These are phyloP conservation scores for Apium graveolens DNA, from an alignment of 129 eudicot species.

Conservation along the genomic window DNA sequence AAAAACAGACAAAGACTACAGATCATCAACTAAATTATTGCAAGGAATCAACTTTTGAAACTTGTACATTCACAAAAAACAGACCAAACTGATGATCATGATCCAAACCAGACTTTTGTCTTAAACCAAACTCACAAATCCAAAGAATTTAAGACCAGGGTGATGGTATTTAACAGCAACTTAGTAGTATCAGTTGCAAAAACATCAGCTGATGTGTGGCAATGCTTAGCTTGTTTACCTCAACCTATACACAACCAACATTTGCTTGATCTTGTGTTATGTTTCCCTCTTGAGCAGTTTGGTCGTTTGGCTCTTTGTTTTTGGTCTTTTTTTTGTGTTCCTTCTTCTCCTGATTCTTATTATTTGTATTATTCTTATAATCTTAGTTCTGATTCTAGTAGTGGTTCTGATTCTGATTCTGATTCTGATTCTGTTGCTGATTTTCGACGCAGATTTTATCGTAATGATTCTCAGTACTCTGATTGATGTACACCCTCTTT, in stretches of 20 bases:
- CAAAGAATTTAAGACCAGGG: not conserved
- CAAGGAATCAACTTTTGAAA: too few species aligned
- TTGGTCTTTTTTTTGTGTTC: conserved; percentile 1
- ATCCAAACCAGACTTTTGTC: too few species aligned
- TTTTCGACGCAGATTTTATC: not conserved
- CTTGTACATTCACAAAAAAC: too few species aligned
- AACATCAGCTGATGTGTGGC: not conserved
- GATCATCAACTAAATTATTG: too few species aligned
- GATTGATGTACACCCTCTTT: not conserved
- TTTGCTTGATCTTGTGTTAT: not conserved
- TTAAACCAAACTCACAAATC: not conserved
- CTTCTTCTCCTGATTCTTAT: not conserved
- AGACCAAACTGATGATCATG: too few species aligned
- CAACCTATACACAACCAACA: not conserved
- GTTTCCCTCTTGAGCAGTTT: not conserved
- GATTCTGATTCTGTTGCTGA: not conserved
- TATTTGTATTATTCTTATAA: not conserved
- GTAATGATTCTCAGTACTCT: not conserved
- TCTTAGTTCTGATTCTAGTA: not conserved
- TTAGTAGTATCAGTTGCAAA: not conserved
- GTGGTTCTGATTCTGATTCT: not conserved
- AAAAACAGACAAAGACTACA: too few species aligned
- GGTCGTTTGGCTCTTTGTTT: not conserved
- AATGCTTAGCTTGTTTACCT: not conserved
- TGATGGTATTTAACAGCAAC: not conserved